These are phyloP conservation scores for Colletotrichum neosansevieriae DNA, from an alignment of 2,329 filamentous ascomycete genomes.

Conservation along the genomic window DNA sequence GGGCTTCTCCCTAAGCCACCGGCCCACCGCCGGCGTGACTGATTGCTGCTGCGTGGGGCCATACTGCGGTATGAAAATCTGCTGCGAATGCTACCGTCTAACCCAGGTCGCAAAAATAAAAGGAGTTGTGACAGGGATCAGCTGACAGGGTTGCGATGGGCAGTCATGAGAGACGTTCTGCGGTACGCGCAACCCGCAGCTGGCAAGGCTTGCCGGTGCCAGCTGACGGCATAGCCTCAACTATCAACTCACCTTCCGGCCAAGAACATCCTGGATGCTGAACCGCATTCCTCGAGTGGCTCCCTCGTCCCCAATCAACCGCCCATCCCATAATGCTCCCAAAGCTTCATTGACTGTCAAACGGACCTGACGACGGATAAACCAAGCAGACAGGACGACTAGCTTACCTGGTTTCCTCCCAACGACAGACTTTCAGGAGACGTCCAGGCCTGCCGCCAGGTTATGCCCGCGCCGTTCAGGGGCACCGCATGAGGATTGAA, in stretches of 20 bases:
- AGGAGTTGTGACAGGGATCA: constrained; percentile 28
- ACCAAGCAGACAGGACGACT: neutral
- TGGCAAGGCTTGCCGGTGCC: constrained; percentile 4
- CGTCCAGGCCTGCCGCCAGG: neutral
- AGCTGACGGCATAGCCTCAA: no score
- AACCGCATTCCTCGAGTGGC: constrained; percentile 26
- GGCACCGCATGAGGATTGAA: constrained; percentile 17
- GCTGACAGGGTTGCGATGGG: constrained; percentile 33
- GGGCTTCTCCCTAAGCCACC: constrained; percentile 33
- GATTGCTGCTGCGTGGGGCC: constrained; percentile 22
- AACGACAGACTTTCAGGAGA: neutral
- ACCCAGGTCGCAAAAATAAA: constrained; percentile 26
- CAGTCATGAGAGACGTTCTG: constrained; percentile 6
- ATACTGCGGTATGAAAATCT: constrained; percentile 35
- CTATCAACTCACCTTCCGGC: no score
- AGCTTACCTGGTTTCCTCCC: neutral
- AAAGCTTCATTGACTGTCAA: constrained; percentile 12
- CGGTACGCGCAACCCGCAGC: constrained; percentile 34
- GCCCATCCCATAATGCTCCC: constrained; percentile 2
- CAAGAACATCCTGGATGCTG: neutral
- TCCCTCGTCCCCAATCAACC: constrained; percentile 20
- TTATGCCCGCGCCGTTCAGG: constrained; percentile 26
- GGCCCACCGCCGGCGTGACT: constrained; percentile 35
- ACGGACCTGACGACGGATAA: constrained; percentile 4
- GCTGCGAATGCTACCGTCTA: constrained; percentile 30